Base-by-base conservation (phyloP, 345 rosid species). In the Syzygium aqueum region DNA sequence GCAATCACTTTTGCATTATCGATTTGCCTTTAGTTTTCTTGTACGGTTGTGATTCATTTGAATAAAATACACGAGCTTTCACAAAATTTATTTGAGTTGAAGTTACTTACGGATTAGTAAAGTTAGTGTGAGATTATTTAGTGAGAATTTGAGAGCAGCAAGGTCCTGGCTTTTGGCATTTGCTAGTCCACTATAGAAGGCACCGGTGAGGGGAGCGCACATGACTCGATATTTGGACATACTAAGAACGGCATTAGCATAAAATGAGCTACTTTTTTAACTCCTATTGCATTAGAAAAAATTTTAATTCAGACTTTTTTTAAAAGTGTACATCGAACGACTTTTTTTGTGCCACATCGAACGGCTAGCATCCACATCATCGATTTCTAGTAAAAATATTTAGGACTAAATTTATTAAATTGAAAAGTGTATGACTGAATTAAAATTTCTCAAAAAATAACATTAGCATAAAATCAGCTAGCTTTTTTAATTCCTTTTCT, bases 1-100 rank as follows among this genome's bases (percentile, higher is more conserved):
- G 27, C 67, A 27, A 61, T 61, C 8, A 1, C 0, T 27, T 27
- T 61, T 27, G 17, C 0, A 27, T 27, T 27, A 61, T 63, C 40
- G 30, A 65, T 65, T 22, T 1, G 5, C 16, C 1, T 28, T 16
- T 65, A 30, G 77, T 65, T 65, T 16, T 65, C 11, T 65, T 9
- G 11, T 16, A 7, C 0, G 3, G 30, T 30, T 0, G 3, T 1
- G 12, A 16, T 16, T 65, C 77, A 65, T 65, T 5, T 30, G 10
- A 30, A 7, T 65, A 8, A 65, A 65, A 0, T 8, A 30, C 12
- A 30, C 1, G 0, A 0, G 77, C 5, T 63, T 30, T 30, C 77
- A 65, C 21, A 3, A 30, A 65, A 7, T 65, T 65, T 30, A 3
- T 16, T 30, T 30, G 77, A 30, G 77, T 37, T 5, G 6, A 65